Percentiles rank a stretch among this genome's conserved stretches.
phyloP scores from a whole-genome alignment of 2,329 filamentous ascomycete species.

The Setomelanomma holmii region DNA sequence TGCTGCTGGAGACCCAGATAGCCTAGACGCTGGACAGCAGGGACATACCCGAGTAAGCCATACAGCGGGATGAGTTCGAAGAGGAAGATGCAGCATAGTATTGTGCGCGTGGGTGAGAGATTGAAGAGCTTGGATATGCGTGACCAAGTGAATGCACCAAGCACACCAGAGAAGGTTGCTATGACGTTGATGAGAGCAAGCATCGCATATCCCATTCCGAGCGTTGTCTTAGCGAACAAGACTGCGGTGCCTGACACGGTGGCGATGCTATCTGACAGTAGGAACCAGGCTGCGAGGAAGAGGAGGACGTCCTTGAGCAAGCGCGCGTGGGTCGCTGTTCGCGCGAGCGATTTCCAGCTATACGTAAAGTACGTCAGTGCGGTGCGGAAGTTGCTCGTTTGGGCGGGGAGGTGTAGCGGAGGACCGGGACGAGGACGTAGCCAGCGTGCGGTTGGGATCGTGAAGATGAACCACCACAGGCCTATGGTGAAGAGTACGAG shows the following conservation, averaged over 20 bases:
- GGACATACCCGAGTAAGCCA: constrained; percentile 85
- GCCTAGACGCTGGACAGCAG: constrained; percentile 75
- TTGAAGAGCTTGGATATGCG: constrained; percentile 73
- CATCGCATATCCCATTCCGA: constrained; percentile 87
- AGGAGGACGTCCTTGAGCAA: constrained; percentile 75
- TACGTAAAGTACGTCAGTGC: constrained; percentile 78
- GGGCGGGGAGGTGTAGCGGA: constrained; percentile 57
- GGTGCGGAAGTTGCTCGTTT: constrained; percentile 48
- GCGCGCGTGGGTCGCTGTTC: constrained; percentile 77
- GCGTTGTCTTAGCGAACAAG: constrained; percentile 90
- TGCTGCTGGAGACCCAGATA: constrained; percentile 87
- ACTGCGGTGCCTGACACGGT: constrained; percentile 95
- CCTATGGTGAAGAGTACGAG: constrained; percentile 88
- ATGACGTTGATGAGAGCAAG: constrained; percentile 94
- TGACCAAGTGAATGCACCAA: constrained; percentile 90
- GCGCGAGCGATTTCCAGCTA: constrained; percentile 86
- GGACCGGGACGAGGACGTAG: constrained; percentile 88
- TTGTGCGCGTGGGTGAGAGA: constrained; percentile 82
- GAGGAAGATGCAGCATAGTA: constrained; percentile 86
- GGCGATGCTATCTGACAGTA: constrained; percentile 91
- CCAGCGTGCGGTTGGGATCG: constrained; percentile 86
- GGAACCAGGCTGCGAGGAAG: constrained; percentile 89
- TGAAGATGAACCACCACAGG: constrained; percentile 91
- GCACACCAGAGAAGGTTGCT: constrained; percentile 80
- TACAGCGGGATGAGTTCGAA: constrained; percentile 95